Percentiles rank a stretch among this genome's conserved stretches.
These are phyloP conservation scores for Jaltomata sinuosa DNA, from an alignment of 257 asterid species.

Conservation along the genomic window DNA sequence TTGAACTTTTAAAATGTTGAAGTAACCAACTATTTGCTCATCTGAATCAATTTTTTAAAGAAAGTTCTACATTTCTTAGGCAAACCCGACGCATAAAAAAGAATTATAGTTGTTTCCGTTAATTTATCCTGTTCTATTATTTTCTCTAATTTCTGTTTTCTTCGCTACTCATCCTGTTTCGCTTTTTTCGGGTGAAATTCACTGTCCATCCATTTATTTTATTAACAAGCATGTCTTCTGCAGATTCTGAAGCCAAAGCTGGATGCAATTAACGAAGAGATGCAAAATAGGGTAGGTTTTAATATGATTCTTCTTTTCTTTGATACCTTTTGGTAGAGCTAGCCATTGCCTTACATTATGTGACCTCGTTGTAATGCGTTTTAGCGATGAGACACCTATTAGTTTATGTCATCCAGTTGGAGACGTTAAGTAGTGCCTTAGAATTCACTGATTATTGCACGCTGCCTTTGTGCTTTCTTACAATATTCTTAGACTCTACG, in stretches of 20 bases:
- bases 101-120: neutral
- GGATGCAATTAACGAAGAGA: constrained; percentile 74
- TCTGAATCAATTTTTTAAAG: neutral
- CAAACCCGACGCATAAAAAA: neutral
- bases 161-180: neutral
- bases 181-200: neutral
- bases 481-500: neutral
- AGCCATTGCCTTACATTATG: neutral
- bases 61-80: neutral
- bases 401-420: neutral
- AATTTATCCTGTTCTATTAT: neutral
- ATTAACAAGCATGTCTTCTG: constrained; percentile 1
- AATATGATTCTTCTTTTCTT: neutral
- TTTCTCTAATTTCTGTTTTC: neutral
- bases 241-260: constrained; percentile 71
- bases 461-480: neutral
- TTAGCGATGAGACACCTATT: neutral
- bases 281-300: constrained; percentile 51
- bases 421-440: neutral
- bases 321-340: neutral
- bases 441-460: neutral
- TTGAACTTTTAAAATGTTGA: neutral
- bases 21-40: neutral
- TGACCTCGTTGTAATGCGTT: neutral
- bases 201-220: neutral